phyloP scores from a whole-genome alignment of 495 filamentous ascomycete genomes.

The Aspergillus asperescens region DNA sequence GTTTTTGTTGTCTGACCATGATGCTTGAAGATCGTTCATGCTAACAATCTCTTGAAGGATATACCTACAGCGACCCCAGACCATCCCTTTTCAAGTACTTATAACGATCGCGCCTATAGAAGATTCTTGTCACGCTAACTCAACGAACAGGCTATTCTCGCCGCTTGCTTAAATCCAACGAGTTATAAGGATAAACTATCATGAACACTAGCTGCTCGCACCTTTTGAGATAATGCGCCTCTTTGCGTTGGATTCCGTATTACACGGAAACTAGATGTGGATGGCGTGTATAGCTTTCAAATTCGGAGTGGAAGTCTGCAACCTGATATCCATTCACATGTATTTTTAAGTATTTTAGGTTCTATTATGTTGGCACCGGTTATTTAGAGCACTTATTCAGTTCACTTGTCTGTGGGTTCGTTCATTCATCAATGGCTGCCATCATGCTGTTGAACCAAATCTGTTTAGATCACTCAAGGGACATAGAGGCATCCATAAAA shows the following conservation, averaged over 20 bases:
- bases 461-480: no score
- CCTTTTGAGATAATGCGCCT: background rate
- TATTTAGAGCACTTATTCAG: slow-evolving; percentile 5
- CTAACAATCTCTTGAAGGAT: slow-evolving; percentile 52
- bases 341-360: slow-evolving; percentile 20
- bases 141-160: slow-evolving; percentile 57
- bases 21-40: slow-evolving; percentile 1
- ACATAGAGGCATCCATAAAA: no score
- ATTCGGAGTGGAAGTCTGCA: slow-evolving; percentile 3
- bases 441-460: background rate
- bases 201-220: background rate
- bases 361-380: slow-evolving; percentile 11
- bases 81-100: slow-evolving; percentile 87
- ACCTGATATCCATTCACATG: slow-evolving; percentile 12
- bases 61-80: slow-evolving; percentile 85
- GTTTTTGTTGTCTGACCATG: background rate
- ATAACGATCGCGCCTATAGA: slow-evolving; percentile 3
- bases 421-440: background rate
- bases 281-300: background rate
- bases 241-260: background rate
- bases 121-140: slow-evolving; percentile 17
- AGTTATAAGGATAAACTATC: background rate
- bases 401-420: background rate
- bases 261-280: background rate
- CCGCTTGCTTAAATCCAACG: slow-evolving; percentile 49